A percentile compares a stretch with the other conserved stretches of the same genome.
Conservation (phyloP, 208 protist genomes). For the Balamuthia mandrillaris region DNA sequence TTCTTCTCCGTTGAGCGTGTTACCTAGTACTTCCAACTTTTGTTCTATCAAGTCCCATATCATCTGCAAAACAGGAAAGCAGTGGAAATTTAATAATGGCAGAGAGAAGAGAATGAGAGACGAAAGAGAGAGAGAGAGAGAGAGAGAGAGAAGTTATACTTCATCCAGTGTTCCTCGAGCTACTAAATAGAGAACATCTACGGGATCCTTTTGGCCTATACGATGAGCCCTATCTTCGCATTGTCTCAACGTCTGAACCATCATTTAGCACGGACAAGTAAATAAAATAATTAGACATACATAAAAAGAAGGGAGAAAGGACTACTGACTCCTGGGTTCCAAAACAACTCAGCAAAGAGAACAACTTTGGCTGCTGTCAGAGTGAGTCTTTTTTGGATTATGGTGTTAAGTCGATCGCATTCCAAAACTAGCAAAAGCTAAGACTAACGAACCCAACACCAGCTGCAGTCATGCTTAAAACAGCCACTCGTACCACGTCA, state of each 20-base stretch:
- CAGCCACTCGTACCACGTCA: constrained; percentile 33
- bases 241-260: constrained; percentile 78
- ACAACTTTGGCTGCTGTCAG: constrained; percentile 87
- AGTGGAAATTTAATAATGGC: background rate
- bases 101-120: too few species aligned
- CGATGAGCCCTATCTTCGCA: constrained; percentile 93
- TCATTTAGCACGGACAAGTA: background rate
- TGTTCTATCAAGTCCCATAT: constrained; percentile 45
- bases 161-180: constrained; percentile 53
- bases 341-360: constrained; percentile 94
- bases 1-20: constrained; percentile 44
- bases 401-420: too few species aligned
- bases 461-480: constrained; percentile 71
- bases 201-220: constrained; percentile 85
- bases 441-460: constrained; percentile 89
- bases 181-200: constrained; percentile 87
- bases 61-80: background rate
- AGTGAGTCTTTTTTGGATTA: constrained; percentile 91
- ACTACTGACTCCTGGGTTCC: constrained; percentile 85
- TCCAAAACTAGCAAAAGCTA: too few species aligned
- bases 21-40: constrained; percentile 44
- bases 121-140: background rate
- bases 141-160: background rate
- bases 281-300: background rate
- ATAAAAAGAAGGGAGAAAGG: background rate